Evolutionary conservation across 345 rosid genomes (phyloP), one percentile per base, ranked within the genome.

Genomic region (Populus deltoides): DNA sequence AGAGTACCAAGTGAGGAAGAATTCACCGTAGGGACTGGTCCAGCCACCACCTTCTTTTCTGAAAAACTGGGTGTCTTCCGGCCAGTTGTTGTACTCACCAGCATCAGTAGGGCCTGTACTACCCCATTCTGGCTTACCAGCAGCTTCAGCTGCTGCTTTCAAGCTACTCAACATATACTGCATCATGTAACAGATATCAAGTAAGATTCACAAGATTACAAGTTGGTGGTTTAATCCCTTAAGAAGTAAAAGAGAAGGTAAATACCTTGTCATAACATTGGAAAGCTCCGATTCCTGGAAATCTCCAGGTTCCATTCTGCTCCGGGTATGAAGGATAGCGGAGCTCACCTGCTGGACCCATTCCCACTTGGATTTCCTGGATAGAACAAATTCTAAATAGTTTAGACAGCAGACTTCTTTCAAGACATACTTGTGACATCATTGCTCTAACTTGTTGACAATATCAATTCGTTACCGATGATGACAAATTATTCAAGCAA

Each of bases 281-380:
- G 88, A 96, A 96, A 75, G 98, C 99, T 75, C 98, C 99, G 55
- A 93, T 92, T 75, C 99, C 99, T 16, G 99, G 99, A 75, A 96
- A 96, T 80, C 49, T 96, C 99, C 99, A 96, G 41, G 86, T 89
- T 57, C 98, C 99, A 36, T 93, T 70, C 49, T 85, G 89, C 88
- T 96, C 97, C 0, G 99, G 98, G 72, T 96, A 96, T 0, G 98
- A 96, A 66, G 98, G 98, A 74, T 89, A 96, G 20, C 98, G 94
- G 38, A 93, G 92, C 83, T 96, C 99, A 53, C 99, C 98, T 31
- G 98, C 99, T 65, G 98, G 99, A 67, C 99, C 99, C 99, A 96
- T 93, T 70, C 99, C 97, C 35, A 90, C 94, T 89, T 96, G 99
- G 74, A 96, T 96, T 92, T 96, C 98, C 99, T 93, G 86, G 13